These are phyloP conservation scores for Euphrasia arctica DNA, from an alignment of 305 asterid species.

Conservation along the genomic window DNA sequence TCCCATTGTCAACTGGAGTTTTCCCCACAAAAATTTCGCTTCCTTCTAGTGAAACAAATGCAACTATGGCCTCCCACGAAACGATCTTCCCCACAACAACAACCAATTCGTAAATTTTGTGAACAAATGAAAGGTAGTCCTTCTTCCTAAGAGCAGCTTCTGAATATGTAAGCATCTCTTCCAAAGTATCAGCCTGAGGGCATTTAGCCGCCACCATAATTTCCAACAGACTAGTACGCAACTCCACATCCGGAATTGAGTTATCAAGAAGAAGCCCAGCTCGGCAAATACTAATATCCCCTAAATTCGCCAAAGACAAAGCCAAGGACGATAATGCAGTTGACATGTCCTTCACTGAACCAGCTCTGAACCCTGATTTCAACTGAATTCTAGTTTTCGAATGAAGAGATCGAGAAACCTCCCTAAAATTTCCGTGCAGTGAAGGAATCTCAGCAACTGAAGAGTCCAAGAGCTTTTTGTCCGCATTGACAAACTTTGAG, in stretches of 20 bases:
- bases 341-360: slow-evolving; percentile 45
- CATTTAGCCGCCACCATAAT: not conserved
- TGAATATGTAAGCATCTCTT: slow-evolving; percentile 33
- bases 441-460: slow-evolving; percentile 59
- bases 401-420: slow-evolving; percentile 49
- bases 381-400: slow-evolving; percentile 60
- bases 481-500: slow-evolving; percentile 55
- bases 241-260: slow-evolving; percentile 30
- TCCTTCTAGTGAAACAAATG: slow-evolving; percentile 70
- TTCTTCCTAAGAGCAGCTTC: slow-evolving; percentile 35
- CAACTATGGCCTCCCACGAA: slow-evolving; percentile 68
- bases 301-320: slow-evolving; percentile 48
- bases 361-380: slow-evolving; percentile 65
- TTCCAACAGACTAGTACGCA: slow-evolving; percentile 31
- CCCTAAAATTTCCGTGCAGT: slow-evolving; percentile 67
- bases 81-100: slow-evolving; percentile 52
- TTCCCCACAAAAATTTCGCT: slow-evolving; percentile 34
- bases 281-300: slow-evolving; percentile 49
- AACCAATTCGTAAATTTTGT: slow-evolving; percentile 42
- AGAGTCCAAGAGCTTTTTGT: slow-evolving; percentile 33
- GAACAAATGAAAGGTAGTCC: slow-evolving; percentile 45
- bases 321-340: slow-evolving; percentile 51
- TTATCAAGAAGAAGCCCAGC: slow-evolving; percentile 35
- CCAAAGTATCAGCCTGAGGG: slow-evolving; percentile 31
- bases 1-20: slow-evolving; percentile 32